Base-by-base conservation (phyloP, 768 basidiomycete species). In the Lactifluus subvellereus region DNA sequence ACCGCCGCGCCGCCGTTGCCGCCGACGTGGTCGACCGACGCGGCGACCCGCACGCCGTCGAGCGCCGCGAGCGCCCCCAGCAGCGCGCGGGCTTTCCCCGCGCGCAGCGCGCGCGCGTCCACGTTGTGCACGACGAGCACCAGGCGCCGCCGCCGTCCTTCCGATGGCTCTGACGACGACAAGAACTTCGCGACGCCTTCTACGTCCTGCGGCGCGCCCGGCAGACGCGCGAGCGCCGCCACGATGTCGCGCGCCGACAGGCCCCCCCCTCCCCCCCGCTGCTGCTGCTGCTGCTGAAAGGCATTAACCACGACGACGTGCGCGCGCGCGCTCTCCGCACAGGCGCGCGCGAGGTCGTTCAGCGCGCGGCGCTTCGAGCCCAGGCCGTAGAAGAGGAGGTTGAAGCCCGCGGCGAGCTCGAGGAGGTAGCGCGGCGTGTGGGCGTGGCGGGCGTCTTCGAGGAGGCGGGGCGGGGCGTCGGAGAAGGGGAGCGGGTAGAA, bases 101-200 rank as follows among this genome's bases (percentile, higher is more conserved):
- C 73, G 43, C 92, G 88, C 30, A 97, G 76, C 6, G 83, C 75
- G 0, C 86, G 80, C 0, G 88, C 80, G 69, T 98, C 95, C 73
- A 98, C 85, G 75, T 91, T 95, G 78, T 98, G 94, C 27, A 97
- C 77, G 70, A 96, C 74, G 64, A 98, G 77, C 71, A 85, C 93
- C 47, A 98, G 77, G 51, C 81, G 82, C 51, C 72, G 72, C 8
- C 60, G 54, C 9, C 14, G 35, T 4, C 11, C 35, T 2, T 2
- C 13, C 7, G 18, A 13, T 33, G 11, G 38, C 9, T 11, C 8
- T n/a, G n/a, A n/a, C n/a, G n/a, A n/a, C n/a, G n/a, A 71, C 71
- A 90, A 87, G 70, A 85, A 84, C 27, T 85, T 78, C 69, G 84
- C 81, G 65, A 94, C 82, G 22, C 84, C 80, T 59, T 93, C 90